These are phyloP conservation scores for Cyclanthera cordifolia DNA, from an alignment of 306 rosid species.

Conservation along the genomic window DNA sequence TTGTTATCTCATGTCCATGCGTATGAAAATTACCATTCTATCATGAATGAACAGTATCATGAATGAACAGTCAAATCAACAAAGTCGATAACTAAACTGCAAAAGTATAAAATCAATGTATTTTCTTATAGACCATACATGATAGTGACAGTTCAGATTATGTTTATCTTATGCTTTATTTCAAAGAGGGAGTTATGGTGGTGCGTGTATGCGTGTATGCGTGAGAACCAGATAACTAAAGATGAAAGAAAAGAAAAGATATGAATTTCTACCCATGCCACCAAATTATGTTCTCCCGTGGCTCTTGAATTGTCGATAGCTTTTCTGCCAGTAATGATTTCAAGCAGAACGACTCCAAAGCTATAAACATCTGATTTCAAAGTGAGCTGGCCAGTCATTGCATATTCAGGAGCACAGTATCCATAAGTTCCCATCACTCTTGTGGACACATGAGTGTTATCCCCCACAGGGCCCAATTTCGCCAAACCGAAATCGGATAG, in stretches of 20 bases:
- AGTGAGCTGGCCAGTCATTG: conserved; percentile 55
- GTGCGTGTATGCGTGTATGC: no score
- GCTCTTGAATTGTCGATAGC: conserved; percentile 40
- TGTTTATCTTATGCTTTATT: no score
- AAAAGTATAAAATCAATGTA: no score
- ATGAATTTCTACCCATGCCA: conserved; percentile 34
- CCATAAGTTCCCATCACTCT: conserved; percentile 58
- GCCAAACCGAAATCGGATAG: conserved; percentile 53
- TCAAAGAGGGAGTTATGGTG: no score
- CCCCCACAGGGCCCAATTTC: conserved; percentile 52
- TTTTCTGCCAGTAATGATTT: conserved; percentile 45
- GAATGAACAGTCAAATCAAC: no score
- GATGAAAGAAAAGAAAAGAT: background rate
- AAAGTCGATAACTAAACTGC: no score
- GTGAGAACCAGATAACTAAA: background rate
- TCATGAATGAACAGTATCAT: no score
- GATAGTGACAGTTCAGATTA: no score
- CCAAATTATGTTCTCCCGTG: conserved; percentile 44
- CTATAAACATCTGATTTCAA: conserved; percentile 46
- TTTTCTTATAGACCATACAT: no score
- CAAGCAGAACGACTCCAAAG: conserved; percentile 51
- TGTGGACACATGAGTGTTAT: conserved; percentile 46
- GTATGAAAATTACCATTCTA: background rate
- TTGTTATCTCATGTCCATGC: background rate
- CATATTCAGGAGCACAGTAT: conserved; percentile 52